phyloP scores from a whole-genome alignment of 192 early-diverging fungal species.

The Linderina pennispora region DNA sequence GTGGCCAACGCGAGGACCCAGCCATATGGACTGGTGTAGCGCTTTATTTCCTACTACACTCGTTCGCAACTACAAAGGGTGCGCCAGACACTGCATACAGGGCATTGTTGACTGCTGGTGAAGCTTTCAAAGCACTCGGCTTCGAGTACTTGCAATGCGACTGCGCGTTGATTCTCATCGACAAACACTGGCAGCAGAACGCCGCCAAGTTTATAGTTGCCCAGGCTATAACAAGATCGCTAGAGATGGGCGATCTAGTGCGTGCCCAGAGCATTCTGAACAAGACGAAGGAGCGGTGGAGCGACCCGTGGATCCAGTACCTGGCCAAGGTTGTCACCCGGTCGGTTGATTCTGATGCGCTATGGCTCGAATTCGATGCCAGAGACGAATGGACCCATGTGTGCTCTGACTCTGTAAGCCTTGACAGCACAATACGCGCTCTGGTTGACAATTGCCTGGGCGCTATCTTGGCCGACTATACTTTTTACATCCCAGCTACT shows the following conservation, averaged over 20 bases:
- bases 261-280: conserved; percentile 10
- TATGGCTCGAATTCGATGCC: conserved; percentile 14
- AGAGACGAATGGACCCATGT: conserved; percentile 4
- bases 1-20: neutral
- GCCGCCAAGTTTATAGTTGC: conserved; percentile 10
- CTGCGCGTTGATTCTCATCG: conserved; percentile 21
- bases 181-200: conserved; percentile 14
- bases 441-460: conserved; percentile 1
- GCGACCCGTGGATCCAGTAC: conserved; percentile 33
- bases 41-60: conserved; percentile 8
- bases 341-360: conserved; percentile 1
- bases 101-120: neutral
- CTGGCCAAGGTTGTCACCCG: conserved; percentile 12
- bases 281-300: neutral
- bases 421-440: neutral
- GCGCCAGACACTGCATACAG: conserved; percentile 1
- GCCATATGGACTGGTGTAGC: conserved; percentile 8
- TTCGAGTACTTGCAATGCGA: conserved; percentile 12
- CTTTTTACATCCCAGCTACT: no score
- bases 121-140: neutral
- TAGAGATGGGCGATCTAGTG: conserved; percentile 12
- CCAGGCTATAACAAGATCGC: conserved; percentile 4
- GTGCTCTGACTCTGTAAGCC: neutral
- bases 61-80: conserved; percentile 16
- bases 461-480: neutral